Percentiles rank a stretch among this genome's conserved stretches.
Evolutionary conservation across 805 yeast genomes (phyloP).

Genomic region (Starmerella potacharoeniae): DNA sequence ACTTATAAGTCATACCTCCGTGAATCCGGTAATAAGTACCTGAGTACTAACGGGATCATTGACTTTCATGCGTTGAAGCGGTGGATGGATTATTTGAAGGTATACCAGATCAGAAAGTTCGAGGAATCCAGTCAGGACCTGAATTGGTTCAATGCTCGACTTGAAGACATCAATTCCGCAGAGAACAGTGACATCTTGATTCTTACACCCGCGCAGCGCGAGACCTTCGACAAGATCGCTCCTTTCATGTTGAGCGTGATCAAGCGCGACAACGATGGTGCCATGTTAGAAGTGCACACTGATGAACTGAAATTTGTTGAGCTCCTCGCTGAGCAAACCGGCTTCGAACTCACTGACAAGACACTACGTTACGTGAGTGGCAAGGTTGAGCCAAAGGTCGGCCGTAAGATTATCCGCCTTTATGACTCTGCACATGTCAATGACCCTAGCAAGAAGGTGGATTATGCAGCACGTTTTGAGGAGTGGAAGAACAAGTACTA

Average conservation of each 20-base stretch:
- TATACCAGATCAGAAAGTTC: slow-evolving; percentile 75
- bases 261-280: slow-evolving; percentile 11
- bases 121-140: slow-evolving; percentile 72
- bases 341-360: slow-evolving; percentile 44
- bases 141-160: slow-evolving; percentile 81
- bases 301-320: slow-evolving; percentile 22
- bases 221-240: slow-evolving; percentile 36
- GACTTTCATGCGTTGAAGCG: slow-evolving; percentile 58
- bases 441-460: slow-evolving; percentile 36
- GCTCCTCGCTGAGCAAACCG: slow-evolving; percentile 24
- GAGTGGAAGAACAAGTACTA: slow-evolving; percentile 83
- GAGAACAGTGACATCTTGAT: slow-evolving; percentile 40
- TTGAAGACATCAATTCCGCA: slow-evolving; percentile 35
- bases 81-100: slow-evolving; percentile 66
- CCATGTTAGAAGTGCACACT: slow-evolving; percentile 17
- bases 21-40: slow-evolving; percentile 55
- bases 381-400: slow-evolving; percentile 5
- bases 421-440: slow-evolving; percentile 27
- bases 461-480: slow-evolving; percentile 61
- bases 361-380: slow-evolving; percentile 41
- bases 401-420: slow-evolving; percentile 29
- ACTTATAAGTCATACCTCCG: slow-evolving; percentile 75
- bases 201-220: slow-evolving; percentile 46
- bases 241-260: slow-evolving; percentile 32
- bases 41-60: slow-evolving; percentile 72